phyloP scores from a whole-genome alignment of 2,329 filamentous ascomycete species.

The Hypoxylon sp. region DNA sequence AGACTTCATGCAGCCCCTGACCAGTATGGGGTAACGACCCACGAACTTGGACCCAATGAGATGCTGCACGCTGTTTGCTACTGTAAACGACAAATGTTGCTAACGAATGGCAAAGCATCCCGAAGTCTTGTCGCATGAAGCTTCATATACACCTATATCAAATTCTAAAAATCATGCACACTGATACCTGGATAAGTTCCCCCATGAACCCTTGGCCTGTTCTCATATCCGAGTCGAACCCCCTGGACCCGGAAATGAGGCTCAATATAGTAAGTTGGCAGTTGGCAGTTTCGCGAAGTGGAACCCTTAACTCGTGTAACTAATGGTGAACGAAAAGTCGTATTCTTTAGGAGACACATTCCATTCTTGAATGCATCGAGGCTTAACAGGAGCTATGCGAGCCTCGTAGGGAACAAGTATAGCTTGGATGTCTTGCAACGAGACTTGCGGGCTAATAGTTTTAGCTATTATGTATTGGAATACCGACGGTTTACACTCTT shows the following conservation, averaged over 20 bases:
- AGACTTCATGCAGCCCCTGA: constrained; percentile 36
- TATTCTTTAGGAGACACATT: constrained; percentile 8
- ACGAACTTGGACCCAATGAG: constrained; percentile 31
- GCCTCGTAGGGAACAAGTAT: neutral
- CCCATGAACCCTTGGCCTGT: constrained; percentile 30
- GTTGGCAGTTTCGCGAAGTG: constrained; percentile 30
- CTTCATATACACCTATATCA: constrained; percentile 11
- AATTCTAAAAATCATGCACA: constrained; percentile 7
- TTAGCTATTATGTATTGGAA: constrained; percentile 14
- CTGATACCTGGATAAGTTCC: constrained; percentile 8
- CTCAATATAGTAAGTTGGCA: constrained; percentile 36
- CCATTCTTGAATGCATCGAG: neutral
- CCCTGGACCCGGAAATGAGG: constrained; percentile 43
- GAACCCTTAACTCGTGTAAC: constrained; percentile 23
- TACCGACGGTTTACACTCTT: constrained; percentile 21
- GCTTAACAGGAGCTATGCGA: constrained; percentile 1
- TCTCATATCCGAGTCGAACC: constrained; percentile 36
- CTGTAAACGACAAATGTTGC: constrained; percentile 8
- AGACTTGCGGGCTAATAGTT: constrained; percentile 29
- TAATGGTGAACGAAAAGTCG: constrained; percentile 33
- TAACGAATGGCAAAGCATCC: constrained; percentile 1
- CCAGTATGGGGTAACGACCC: constrained; percentile 23
- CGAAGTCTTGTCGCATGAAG: constrained; percentile 26
- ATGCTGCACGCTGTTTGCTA: constrained; percentile 18
- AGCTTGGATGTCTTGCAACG: constrained; percentile 24